These are phyloP conservation scores for Backusella circina DNA, from an alignment of 192 early-diverging fungal genomes.

Conservation along the genomic window DNA sequence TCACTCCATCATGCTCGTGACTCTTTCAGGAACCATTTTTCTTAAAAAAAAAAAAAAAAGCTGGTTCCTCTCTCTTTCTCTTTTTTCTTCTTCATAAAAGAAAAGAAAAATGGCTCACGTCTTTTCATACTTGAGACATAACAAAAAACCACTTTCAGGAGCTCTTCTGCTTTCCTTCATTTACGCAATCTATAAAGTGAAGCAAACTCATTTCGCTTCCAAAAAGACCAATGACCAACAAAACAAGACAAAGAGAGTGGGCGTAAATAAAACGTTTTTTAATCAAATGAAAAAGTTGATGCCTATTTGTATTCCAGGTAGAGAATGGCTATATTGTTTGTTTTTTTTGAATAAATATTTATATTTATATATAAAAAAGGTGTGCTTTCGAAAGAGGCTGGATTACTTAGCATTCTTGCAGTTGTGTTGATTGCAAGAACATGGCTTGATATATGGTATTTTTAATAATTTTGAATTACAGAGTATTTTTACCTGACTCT, in stretches of 20 bases:
- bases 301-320: slow-evolving; percentile 57
- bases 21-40: background rate
- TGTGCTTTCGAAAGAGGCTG: slow-evolving; percentile 47
- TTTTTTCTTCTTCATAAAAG: background rate
- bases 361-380: slow-evolving; percentile 12
- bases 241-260: slow-evolving; percentile 29
- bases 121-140: background rate
- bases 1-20: background rate
- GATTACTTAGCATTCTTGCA: slow-evolving; percentile 40
- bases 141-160: background rate
- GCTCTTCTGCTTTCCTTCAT: background rate
- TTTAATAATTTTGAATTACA: background rate
- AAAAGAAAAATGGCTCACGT: background rate
- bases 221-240: background rate
- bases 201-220: background rate
- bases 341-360: background rate
- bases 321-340: background rate
- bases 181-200: slow-evolving; percentile 12
- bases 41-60: background rate
- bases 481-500: background rate
- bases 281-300: slow-evolving; percentile 52
- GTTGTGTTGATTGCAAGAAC: slow-evolving; percentile 54
- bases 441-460: slow-evolving; percentile 54
- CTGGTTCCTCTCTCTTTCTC: background rate
- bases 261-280: slow-evolving; percentile 53